phyloP scores from a whole-genome alignment of 2,329 filamentous ascomycete species.

The Ceratocystis diversiconidia region DNA sequence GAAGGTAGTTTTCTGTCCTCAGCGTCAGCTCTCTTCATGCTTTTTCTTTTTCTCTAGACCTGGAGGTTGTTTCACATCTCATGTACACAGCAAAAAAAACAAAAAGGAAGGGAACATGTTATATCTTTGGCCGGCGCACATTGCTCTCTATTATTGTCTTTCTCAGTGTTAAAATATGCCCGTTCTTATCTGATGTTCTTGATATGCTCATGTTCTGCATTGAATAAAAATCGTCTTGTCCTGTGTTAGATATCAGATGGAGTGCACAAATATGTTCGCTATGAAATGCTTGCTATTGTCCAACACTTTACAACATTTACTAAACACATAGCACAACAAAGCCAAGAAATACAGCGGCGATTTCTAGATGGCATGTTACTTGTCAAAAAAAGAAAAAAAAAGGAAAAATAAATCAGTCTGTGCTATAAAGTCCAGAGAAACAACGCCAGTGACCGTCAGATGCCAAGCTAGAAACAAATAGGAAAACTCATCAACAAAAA shows the following conservation, averaged over 20 bases:
- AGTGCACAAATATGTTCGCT: neutral
- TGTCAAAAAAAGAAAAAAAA: neutral
- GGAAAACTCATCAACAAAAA: neutral
- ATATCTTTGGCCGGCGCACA: slow-evolving; percentile 5
- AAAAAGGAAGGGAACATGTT: slow-evolving; percentile 3
- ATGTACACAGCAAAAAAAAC: slow-evolving; percentile 8
- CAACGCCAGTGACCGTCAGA: slow-evolving; percentile 1
- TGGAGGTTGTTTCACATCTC: slow-evolving; percentile 1
- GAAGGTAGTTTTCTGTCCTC: too few species aligned
- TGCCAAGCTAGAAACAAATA: slow-evolving; percentile 1
- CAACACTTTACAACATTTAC: neutral
- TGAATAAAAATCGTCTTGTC: neutral
- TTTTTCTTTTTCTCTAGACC: slow-evolving; percentile 9
- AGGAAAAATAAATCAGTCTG: neutral
- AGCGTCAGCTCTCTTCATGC: slow-evolving; percentile 1
- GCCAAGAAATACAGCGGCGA: neutral
- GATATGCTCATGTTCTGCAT: neutral
- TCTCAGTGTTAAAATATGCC: neutral
- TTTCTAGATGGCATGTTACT: neutral
- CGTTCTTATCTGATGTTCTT: neutral
- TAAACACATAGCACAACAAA: neutral
- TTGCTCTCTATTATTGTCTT: slow-evolving; percentile 17
- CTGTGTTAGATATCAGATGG: neutral
- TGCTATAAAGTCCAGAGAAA: neutral
- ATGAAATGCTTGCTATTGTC: too few species aligned